These are phyloP conservation scores for Alternaria hordeiaustralica DNA, from an alignment of 2,329 filamentous ascomycete genomes.

Conservation along the genomic window DNA sequence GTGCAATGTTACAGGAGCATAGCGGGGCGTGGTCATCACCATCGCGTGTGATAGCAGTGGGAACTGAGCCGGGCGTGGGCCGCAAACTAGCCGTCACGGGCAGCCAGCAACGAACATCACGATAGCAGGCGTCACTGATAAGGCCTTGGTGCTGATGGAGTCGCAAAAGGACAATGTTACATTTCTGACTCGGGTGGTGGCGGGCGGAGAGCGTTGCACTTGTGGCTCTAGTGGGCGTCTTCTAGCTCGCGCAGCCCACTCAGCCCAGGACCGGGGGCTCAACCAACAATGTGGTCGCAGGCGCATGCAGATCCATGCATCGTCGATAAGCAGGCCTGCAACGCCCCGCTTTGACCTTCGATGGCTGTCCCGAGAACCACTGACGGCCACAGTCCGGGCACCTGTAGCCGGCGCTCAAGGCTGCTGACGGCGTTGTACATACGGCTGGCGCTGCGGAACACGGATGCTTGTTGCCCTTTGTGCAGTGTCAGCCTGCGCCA, in stretches of 20 bases:
- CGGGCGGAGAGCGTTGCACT: conserved; percentile 7
- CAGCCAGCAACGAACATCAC: not conserved
- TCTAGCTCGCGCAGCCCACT: conserved; percentile 19
- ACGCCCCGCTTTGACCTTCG: conserved; percentile 4
- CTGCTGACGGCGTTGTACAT: not conserved
- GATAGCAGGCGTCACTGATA: not conserved
- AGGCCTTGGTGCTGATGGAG: not conserved
- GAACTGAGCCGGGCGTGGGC: conserved; percentile 3
- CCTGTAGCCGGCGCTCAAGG: conserved; percentile 7
- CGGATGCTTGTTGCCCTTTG: not conserved
- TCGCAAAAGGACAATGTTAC: conserved; percentile 5
- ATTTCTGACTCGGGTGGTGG: conserved; percentile 4
- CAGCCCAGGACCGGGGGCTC: not conserved
- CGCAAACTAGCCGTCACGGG: not conserved
- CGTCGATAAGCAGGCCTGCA: conserved; percentile 9
- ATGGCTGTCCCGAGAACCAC: conserved; percentile 11
- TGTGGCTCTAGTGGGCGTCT: not conserved
- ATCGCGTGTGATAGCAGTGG: conserved; percentile 7
- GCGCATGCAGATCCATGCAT: conserved; percentile 4
- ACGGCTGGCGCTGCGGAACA: not conserved
- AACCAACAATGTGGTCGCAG: conserved; percentile 13
- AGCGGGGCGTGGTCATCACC: conserved; percentile 11
- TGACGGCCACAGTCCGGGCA: conserved; percentile 14
- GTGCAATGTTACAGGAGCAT: conserved; percentile 33
- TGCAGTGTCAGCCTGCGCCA: not conserved